These are phyloP conservation scores for Glycine soja DNA, from an alignment of 306 rosid genomes.

Conservation along the genomic window DNA sequence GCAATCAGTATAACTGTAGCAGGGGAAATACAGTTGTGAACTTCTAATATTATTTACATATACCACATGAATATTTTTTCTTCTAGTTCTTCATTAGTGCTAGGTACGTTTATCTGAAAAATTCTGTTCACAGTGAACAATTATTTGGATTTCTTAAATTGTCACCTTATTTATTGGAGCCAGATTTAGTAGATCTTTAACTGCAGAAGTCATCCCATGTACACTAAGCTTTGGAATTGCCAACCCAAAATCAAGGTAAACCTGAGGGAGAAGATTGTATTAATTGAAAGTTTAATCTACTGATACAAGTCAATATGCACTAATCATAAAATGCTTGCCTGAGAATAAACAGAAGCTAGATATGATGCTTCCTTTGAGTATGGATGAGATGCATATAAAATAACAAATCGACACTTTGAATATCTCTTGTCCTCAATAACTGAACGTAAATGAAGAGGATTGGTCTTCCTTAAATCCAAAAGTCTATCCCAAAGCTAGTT, in stretches of 20 bases:
- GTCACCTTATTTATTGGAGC: slow-evolving; percentile 89
- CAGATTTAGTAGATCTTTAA: slow-evolving; percentile 86
- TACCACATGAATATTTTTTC: no score
- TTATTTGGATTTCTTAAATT: slow-evolving; percentile 3
- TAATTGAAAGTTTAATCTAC: slow-evolving; percentile 33
- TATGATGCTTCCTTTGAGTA: slow-evolving; percentile 94
- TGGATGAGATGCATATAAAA: slow-evolving; percentile 87
- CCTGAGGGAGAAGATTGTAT: slow-evolving; percentile 54
- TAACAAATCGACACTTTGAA: slow-evolving; percentile 73
- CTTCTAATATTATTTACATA: not conserved
- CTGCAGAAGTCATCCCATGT: slow-evolving; percentile 83
- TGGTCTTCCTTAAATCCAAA: slow-evolving; percentile 82
- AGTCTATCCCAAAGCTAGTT: slow-evolving; percentile 90
- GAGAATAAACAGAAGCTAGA: slow-evolving; percentile 83
- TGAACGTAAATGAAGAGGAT: slow-evolving; percentile 88
- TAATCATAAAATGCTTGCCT: slow-evolving; percentile 55
- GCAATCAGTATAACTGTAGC: no score
- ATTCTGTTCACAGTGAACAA: not conserved
- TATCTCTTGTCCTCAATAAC: slow-evolving; percentile 88
- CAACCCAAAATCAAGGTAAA: slow-evolving; percentile 93
- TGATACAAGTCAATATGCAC: slow-evolving; percentile 22
- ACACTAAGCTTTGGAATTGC: slow-evolving; percentile 90
- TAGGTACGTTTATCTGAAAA: not conserved
- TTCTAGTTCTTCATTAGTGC: no score
- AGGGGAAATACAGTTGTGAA: no score